These are phyloP conservation scores for Heimioporus sp. DNA, from an alignment of 768 basidiomycete species.

Conservation along the genomic window DNA sequence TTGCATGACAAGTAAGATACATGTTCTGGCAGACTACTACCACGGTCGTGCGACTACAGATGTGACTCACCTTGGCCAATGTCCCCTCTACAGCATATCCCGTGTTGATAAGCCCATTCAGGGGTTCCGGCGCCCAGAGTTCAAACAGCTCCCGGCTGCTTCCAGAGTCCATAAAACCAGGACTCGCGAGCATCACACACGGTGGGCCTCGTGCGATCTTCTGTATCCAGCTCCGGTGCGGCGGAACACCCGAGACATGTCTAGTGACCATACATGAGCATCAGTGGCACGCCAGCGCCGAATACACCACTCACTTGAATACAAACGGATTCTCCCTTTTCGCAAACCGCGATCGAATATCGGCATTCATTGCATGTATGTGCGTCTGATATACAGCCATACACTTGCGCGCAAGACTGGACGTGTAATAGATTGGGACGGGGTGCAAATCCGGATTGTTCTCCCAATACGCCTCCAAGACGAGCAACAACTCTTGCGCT, in stretches of 20 bases:
- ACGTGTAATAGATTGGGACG: constrained; percentile 93
- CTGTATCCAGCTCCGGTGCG: constrained; percentile 76
- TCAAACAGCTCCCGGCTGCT: constrained; percentile 91
- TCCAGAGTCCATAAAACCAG: constrained; percentile 89
- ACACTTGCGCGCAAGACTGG: constrained; percentile 88
- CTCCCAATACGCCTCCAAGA: constrained; percentile 96
- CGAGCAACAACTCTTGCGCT: constrained; percentile 89
- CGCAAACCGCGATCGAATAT: constrained; percentile 86
- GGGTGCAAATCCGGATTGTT: constrained; percentile 90
- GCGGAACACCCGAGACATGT: constrained; percentile 76
- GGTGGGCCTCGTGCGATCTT: constrained; percentile 91
- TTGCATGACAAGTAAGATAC: constrained; percentile 16
- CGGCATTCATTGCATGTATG: constrained; percentile 94
- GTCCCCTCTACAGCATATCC: constrained; percentile 98
- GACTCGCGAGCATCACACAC: constrained; percentile 93
- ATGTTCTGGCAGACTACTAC: constrained; percentile 7
- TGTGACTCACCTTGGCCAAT: constrained; percentile 84
- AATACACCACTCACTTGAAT: constrained; percentile 71
- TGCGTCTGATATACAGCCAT: constrained; percentile 98
- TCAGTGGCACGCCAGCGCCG: too few relatives aligned
- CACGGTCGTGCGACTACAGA: neutral
- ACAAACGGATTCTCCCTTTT: constrained; percentile 97
- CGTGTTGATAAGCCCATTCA: constrained; percentile 92
- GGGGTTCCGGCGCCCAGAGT: constrained; percentile 90
- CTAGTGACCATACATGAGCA: constrained; percentile 32